Evolutionary conservation across 2,329 filamentous ascomycete species (phyloP), one percentile per base, ranked within the genome.

Genomic region (Nannizzia gypsea): DNA sequence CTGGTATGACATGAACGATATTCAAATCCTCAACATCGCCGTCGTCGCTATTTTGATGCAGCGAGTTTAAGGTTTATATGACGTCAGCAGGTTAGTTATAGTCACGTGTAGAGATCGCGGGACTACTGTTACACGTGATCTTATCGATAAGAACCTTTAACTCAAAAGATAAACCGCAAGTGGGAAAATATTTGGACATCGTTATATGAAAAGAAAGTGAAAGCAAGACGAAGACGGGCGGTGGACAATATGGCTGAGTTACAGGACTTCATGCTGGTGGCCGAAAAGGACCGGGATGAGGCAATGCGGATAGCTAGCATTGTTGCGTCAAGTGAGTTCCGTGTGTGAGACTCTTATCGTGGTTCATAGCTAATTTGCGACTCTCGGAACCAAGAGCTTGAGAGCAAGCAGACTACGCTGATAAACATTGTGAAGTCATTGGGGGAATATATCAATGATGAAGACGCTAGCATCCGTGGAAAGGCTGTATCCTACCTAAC

Each of bases 381-480:
- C 24, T 58, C 62, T 54, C n/a, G 40, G 20, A 38, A 57, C 59
- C 22, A 57, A 85, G 82, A 80, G 69, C 74, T 87, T 62, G 79
- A 84, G 67, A 76, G 71, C 66, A 83, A 81, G 64, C 76, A 85
- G 65, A 74, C 81, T 58, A 85, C 82, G 65, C 75, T 87, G 36
- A 77, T 87, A 60, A 79, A 80, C 59, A 72, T 86, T 56, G 81
- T 87, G 59, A 81, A 85, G 67, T 83, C 81, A 50, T 74, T 87
- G 34, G 82, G 82, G 20, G 83, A 85, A 69, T 87, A 86, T 65
- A 79, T 87, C 67, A 86, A 85, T 65, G 81, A 84, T 69, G 83
- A 86, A 66, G 83, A 87, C 72, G 76, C 77, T 22, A 76, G 78
- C 13, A 75, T 82, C 48, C 77, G 84, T 42, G 78, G 79, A n/a